Conservation (phyloP, 352 stramenopile genomes). For the Phytophthora litchii region DNA sequence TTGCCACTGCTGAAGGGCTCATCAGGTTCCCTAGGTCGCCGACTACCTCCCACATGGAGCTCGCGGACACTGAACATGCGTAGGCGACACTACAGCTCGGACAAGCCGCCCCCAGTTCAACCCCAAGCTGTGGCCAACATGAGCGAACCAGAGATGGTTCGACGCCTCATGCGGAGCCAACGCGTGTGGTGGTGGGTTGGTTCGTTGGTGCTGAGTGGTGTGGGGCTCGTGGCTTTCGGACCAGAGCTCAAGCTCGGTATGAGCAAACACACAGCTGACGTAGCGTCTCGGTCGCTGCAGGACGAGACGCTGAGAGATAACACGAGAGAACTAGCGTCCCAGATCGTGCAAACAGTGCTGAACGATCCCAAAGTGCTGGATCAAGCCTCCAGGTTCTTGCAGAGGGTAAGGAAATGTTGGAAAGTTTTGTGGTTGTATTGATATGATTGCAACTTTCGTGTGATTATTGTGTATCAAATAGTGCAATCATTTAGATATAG, state of each 20-base stretch:
- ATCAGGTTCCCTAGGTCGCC: constrained; percentile 7
- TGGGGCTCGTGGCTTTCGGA: constrained; percentile 73
- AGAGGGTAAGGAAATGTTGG: constrained; percentile 42
- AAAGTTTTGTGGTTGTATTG: constrained; percentile 11
- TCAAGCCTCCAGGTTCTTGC: constrained; percentile 77
- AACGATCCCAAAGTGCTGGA: constrained; percentile 86
- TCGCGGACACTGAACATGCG: background rate
- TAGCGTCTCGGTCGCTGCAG: constrained; percentile 81
- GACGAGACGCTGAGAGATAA: constrained; percentile 81
- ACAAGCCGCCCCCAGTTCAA: background rate
- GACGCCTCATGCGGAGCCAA: constrained; percentile 53
- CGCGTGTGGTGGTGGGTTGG: constrained; percentile 65
- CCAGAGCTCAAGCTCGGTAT: constrained; percentile 80
- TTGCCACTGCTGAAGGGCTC: background rate
- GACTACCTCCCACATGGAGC: constrained; percentile 4
- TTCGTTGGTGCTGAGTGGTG: constrained; percentile 38
- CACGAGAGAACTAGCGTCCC: constrained; percentile 74
- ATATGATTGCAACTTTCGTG: constrained; percentile 29
- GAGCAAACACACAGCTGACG: constrained; percentile 85
- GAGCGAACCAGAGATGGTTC: constrained; percentile 54
- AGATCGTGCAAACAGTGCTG: constrained; percentile 88
- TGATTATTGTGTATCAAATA: background rate
- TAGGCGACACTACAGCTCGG: constrained; percentile 24
- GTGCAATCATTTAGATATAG: constrained; percentile 19
- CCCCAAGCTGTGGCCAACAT: constrained; percentile 13